phyloP scores from a whole-genome alignment of 108 stramenopile species.

The Asterionellopsis glacialis region DNA sequence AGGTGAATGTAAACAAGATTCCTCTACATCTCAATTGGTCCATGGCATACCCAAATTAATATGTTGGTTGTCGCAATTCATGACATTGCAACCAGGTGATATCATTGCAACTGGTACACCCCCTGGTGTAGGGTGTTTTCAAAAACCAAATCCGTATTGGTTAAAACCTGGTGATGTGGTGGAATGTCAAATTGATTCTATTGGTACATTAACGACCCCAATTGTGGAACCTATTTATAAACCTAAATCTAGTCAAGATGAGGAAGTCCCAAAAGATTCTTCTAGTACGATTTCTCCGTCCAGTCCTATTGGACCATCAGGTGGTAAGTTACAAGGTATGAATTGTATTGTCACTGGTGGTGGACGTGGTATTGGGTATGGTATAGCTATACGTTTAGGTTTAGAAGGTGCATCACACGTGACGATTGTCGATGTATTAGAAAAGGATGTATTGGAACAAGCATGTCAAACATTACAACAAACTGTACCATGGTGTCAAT shows the following conservation, averaged over 20 bases:
- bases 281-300: neutral
- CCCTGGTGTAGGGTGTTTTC: conserved; percentile 63
- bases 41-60: conserved; percentile 23
- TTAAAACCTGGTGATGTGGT: conserved; percentile 51
- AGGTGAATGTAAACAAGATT: conserved; percentile 37
- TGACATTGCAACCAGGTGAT: conserved; percentile 60
- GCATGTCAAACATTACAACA: conserved; percentile 6
- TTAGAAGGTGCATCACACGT: conserved; percentile 42
- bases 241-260: neutral
- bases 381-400: conserved; percentile 43
- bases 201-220: conserved; percentile 40
- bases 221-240: conserved; percentile 23
- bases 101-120: conserved; percentile 64
- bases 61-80: conserved; percentile 48
- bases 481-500: conserved; percentile 7
- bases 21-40: conserved; percentile 24
- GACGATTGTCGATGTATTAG: conserved; percentile 31
- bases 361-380: conserved; percentile 57
- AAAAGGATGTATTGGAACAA: too few relatives aligned
- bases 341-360: conserved; percentile 48
- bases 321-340: conserved; percentile 4
- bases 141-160: conserved; percentile 49
- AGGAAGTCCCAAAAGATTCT: neutral
- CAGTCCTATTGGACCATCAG: neutral
- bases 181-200: conserved; percentile 58